phyloP scores from a whole-genome alignment of 371 early-diverging fungal genomes.

The Rhizopus delemar region DNA sequence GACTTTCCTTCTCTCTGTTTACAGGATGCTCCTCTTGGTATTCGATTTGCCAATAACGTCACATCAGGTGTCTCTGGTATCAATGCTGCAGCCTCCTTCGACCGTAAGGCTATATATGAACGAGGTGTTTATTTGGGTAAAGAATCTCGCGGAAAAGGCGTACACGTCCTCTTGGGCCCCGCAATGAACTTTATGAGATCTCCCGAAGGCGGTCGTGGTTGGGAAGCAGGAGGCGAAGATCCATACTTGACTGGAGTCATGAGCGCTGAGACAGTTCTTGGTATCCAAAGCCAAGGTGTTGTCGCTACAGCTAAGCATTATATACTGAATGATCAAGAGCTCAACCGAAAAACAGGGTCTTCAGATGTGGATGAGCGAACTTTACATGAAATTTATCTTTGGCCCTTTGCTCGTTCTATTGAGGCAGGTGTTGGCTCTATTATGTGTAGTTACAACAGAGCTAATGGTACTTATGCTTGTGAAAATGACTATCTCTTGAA shows the following conservation, averaged over 20 bases:
- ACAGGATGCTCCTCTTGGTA: conserved; percentile 56
- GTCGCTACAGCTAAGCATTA: conserved; percentile 57
- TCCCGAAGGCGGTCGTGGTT: conserved; percentile 56
- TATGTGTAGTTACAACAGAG: conserved; percentile 59
- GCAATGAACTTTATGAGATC: conserved; percentile 49
- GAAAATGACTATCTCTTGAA: conserved; percentile 44
- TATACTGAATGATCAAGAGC: conserved; percentile 52
- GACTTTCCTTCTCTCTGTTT: conserved; percentile 60
- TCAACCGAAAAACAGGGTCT: conserved; percentile 20
- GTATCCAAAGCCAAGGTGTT: conserved; percentile 41
- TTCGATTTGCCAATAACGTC: conserved; percentile 37
- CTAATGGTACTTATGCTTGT: conserved; percentile 51
- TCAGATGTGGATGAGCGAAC: conserved; percentile 48
- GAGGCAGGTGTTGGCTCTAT: conserved; percentile 54
- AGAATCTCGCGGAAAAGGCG: conserved; percentile 55
- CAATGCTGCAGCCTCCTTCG: conserved; percentile 57
- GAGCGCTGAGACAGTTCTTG: conserved; percentile 32
- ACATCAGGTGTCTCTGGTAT: conserved; percentile 53
- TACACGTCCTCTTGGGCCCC: conserved; percentile 52
- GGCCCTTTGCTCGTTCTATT: conserved; percentile 51
- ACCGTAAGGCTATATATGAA: conserved; percentile 42
- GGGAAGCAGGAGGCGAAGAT: conserved; percentile 65
- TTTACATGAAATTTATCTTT: conserved; percentile 56
- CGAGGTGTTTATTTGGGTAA: conserved; percentile 53
- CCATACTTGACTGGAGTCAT: conserved; percentile 54